Conservation (phyloP, 2,329 filamentous ascomycete species). For the Aspergillus nomiae region DNA sequence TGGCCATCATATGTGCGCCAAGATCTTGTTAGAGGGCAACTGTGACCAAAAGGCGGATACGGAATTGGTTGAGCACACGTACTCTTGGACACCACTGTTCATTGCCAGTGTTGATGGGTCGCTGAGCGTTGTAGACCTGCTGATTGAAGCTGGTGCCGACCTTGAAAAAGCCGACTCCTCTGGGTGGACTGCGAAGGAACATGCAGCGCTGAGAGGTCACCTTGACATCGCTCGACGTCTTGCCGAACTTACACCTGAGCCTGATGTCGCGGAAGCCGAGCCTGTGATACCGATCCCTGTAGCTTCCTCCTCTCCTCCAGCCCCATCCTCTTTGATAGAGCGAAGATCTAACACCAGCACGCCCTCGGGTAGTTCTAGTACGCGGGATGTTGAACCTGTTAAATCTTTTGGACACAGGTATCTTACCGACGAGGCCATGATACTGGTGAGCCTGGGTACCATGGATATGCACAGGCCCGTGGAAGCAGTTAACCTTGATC, state of each 20-base stretch:
- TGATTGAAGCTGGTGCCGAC: constrained; percentile 78
- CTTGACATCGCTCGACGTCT: constrained; percentile 75
- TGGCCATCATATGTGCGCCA: constrained; percentile 78
- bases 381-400: constrained; percentile 67
- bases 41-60: constrained; percentile 71
- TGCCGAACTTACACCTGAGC: constrained; percentile 55
- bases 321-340: constrained; percentile 44
- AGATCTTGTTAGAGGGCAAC: constrained; percentile 71
- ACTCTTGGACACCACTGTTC: constrained; percentile 94
- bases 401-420: constrained; percentile 97
- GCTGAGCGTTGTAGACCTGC: constrained; percentile 69
- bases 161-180: constrained; percentile 76
- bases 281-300: constrained; percentile 35
- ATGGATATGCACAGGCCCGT: constrained; percentile 88
- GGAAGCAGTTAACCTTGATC: constrained; percentile 81
- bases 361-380: constrained; percentile 41
- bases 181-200: constrained; percentile 92
- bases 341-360: constrained; percentile 42
- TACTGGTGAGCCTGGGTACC: constrained; percentile 88
- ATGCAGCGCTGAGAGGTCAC: constrained; percentile 87
- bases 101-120: constrained; percentile 90
- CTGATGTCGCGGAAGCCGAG: constrained; percentile 36
- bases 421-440: constrained; percentile 81
- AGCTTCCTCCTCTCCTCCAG: constrained; percentile 38
- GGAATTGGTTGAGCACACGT: constrained; percentile 78